A percentile compares a stretch with the other conserved stretches of the same genome.
Conservation (phyloP, 2,329 filamentous ascomycete genomes). For the Coccinonectria pachysandricola region DNA sequence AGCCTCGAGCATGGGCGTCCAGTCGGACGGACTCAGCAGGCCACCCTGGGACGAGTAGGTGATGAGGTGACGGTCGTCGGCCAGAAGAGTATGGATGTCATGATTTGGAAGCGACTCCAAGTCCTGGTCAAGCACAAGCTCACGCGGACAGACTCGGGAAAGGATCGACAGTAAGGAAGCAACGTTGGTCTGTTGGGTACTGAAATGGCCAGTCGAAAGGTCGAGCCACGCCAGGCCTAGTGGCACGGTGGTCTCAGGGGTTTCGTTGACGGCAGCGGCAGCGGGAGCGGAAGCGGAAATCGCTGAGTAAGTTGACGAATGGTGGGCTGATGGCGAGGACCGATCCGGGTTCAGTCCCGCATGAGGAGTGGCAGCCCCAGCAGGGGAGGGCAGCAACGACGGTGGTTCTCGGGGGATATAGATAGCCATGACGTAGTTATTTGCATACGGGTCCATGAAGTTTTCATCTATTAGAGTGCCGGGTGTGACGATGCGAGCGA, state of each 20-base stretch:
- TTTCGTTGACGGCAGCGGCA: slow-evolving; percentile 11
- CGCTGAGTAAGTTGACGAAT: no score
- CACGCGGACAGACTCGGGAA: slow-evolving; percentile 71
- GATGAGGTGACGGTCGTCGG: slow-evolving; percentile 65
- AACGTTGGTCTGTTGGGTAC: slow-evolving; percentile 65
- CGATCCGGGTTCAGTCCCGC: no score
- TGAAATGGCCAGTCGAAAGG: slow-evolving; percentile 89
- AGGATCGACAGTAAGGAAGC: slow-evolving; percentile 67
- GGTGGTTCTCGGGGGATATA: slow-evolving; percentile 34
- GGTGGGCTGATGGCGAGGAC: slow-evolving; percentile 7
- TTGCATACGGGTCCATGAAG: slow-evolving; percentile 89
- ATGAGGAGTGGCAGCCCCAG: slow-evolving; percentile 5
- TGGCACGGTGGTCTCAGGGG: slow-evolving; percentile 14
- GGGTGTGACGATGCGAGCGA: slow-evolving; percentile 82
- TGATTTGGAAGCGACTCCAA: slow-evolving; percentile 48
- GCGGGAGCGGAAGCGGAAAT: slow-evolving; percentile 5
- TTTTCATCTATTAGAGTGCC: slow-evolving; percentile 95
- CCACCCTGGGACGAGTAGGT: slow-evolving; percentile 52
- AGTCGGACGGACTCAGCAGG: slow-evolving; percentile 47
- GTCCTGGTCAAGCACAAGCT: slow-evolving; percentile 67
- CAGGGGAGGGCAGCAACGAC: not conserved
- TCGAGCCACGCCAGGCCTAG: slow-evolving; percentile 90
- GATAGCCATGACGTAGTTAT: slow-evolving; percentile 84
- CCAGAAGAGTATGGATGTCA: slow-evolving; percentile 55
- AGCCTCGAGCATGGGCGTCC: slow-evolving; percentile 68